Percentiles rank a stretch among this genome's conserved stretches.
Conservation (phyloP, 2,329 filamentous ascomycete genomes). For the Canariomyces notabilis region DNA sequence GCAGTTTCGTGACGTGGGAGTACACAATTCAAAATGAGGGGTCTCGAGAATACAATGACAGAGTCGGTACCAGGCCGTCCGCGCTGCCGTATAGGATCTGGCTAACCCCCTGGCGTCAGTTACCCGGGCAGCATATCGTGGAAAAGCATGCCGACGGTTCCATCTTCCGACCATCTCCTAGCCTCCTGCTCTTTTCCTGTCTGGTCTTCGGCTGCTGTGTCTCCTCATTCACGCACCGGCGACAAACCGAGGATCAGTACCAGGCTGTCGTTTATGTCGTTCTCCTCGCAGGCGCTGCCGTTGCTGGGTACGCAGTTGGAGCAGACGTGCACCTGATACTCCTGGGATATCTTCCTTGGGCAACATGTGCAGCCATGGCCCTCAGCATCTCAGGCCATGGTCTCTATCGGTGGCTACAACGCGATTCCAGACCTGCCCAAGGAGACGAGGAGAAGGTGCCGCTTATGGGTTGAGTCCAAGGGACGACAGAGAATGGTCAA, state of each 20-base stretch:
- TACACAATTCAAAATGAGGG: slow-evolving; percentile 20
- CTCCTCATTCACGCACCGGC: slow-evolving; percentile 33
- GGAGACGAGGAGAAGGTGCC: slow-evolving; percentile 19
- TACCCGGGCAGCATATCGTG: slow-evolving; percentile 1
- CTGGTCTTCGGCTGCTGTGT: slow-evolving; percentile 33
- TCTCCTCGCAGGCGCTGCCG: slow-evolving; percentile 22
- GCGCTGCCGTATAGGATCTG: not conserved
- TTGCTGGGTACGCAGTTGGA: slow-evolving; percentile 24
- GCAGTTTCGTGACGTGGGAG: slow-evolving; percentile 21
- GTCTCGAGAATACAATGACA: not conserved
- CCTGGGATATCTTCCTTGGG: slow-evolving; percentile 33
- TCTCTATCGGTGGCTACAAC: slow-evolving; percentile 13
- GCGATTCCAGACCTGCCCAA: not conserved
- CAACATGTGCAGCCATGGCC: slow-evolving; percentile 33
- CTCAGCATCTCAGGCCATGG: slow-evolving; percentile 28
- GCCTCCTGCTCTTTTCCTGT: slow-evolving; percentile 31
- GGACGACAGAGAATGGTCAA: not conserved
- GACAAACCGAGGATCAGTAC: slow-evolving; percentile 28
- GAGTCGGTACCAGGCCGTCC: slow-evolving; percentile 11
- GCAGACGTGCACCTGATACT: slow-evolving; percentile 30
- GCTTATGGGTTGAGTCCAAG: slow-evolving; percentile 11
- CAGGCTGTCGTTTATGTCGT: slow-evolving; percentile 31
- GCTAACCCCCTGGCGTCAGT: slow-evolving; percentile 12
- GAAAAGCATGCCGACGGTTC: slow-evolving; percentile 8
- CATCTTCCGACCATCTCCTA: slow-evolving; percentile 30